These are phyloP conservation scores for Neoboletus brunneissimus DNA, from an alignment of 768 basidiomycete genomes.

Conservation along the genomic window DNA sequence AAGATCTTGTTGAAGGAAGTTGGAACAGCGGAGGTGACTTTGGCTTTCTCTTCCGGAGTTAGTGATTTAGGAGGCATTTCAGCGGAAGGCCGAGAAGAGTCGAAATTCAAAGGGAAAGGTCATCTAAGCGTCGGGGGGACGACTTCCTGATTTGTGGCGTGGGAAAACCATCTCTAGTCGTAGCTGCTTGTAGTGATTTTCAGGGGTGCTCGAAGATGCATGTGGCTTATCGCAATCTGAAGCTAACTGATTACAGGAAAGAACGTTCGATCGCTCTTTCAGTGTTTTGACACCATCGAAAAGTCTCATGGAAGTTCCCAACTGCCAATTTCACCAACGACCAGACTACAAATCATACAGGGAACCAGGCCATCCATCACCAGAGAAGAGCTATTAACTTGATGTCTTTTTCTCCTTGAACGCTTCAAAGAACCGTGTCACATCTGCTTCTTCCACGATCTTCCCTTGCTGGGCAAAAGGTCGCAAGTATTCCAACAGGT, in stretches of 20 bases:
- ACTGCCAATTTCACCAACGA: neutral
- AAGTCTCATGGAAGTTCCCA: too few species aligned
- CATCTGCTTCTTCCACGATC: constrained; percentile 70
- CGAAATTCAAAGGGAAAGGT: neutral
- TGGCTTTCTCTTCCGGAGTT: constrained; percentile 70
- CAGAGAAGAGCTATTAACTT: neutral
- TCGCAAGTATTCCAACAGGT: constrained; percentile 65
- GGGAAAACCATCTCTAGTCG: too few species aligned
- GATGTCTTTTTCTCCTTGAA: constrained; percentile 35
- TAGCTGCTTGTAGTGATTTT: too few species aligned
- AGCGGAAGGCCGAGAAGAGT: neutral
- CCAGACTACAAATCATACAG: neutral
- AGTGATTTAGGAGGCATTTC: constrained; percentile 75
- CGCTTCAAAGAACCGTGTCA: constrained; percentile 62
- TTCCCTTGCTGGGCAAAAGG: constrained; percentile 79
- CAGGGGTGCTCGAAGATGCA: too few species aligned
- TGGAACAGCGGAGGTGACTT: constrained; percentile 64
- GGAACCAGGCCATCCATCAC: neutral
- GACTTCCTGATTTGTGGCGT: constrained; percentile 10
- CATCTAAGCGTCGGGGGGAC: constrained; percentile 4
- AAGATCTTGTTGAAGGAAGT: constrained; percentile 66
- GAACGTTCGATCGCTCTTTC: too few species aligned
- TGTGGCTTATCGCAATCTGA: too few species aligned
- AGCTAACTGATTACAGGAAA: neutral
- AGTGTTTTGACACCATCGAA: too few species aligned